Base-by-base conservation (phyloP, 1,284 basidiomycete genomes). In the Sanguinoderma infundibulare region DNA sequence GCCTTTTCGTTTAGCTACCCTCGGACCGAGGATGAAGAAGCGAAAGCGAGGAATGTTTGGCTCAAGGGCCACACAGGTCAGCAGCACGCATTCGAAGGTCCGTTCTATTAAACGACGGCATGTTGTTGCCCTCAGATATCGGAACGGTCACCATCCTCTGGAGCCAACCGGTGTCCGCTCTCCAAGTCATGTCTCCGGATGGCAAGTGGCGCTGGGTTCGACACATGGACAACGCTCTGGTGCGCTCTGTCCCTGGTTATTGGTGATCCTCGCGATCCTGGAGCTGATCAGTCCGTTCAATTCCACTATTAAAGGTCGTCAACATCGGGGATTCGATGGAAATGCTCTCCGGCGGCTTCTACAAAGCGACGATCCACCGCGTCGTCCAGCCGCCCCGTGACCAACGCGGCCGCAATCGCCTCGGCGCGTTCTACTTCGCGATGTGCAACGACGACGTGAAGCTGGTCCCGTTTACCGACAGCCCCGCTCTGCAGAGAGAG, bases 151-250 rank as follows among this genome's bases (percentile, higher is more conserved):
- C 81, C 0, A 79, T 87, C 14, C 72, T 87, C 4, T 87, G 81
- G 75, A 84, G 83, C 47, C 87, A 87, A 57, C 86, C 86, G 0
- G 79, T 87, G 1, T 75, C 82, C 2, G 85, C 76, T 0, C 75
- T 88, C n/a, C 87, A 88, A 57, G 86, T 89, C 51, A 72, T 83
- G 9, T 75, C 78, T 0, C 77, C 67, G 3, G 81, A 84, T 42
- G 82, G 81, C 2, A 76, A 70, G 32, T 89, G 86, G 87, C 79
- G 80, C 55, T 89, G 84, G 83, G 75, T 86, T 15, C 80, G 74
- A 60, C 85, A 88, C 66, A 76, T 87, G 20, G 81, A 84, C 6
- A 86, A 87, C 59, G 85, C 84, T 0, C 67, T 87, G 38, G 85
- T 86, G 63, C 42, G 76, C 62, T 12, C 24, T 12, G 5, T 22